phyloP scores from a whole-genome alignment of 73 alveolate species.

The Effrenium voratum region DNA sequence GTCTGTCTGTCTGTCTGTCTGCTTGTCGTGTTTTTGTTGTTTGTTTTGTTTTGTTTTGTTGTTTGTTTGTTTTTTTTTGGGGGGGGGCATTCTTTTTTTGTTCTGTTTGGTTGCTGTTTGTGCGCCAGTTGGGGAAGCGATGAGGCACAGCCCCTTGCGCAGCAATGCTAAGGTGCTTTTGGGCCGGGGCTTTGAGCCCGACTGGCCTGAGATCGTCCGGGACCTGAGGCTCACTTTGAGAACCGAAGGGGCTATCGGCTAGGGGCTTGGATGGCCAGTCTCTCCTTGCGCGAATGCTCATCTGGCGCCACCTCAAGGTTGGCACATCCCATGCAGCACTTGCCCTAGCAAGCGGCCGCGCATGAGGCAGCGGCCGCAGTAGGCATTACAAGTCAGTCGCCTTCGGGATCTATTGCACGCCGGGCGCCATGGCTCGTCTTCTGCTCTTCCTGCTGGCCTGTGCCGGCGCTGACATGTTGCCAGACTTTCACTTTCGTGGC shows the following conservation, averaged over 20 bases:
- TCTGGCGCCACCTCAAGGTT: background rate
- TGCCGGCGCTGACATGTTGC: constrained; percentile 15
- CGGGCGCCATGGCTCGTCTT: background rate
- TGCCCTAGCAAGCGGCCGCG: background rate
- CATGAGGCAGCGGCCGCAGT: background rate
- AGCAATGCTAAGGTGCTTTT: background rate
- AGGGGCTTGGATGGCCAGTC: background rate
- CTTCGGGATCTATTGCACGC: no score
- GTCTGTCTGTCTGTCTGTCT: background rate
- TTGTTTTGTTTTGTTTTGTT: background rate
- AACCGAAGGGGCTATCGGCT: background rate
- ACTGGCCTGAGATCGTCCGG: constrained; percentile 17
- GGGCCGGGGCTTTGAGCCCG: constrained; percentile 41
- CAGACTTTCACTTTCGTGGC: constrained; percentile 68
- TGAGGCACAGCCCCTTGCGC: background rate
- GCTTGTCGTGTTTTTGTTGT: background rate
- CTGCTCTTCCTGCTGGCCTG: background rate
- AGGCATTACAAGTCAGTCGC: background rate
- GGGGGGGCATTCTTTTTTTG: background rate
- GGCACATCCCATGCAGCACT: background rate
- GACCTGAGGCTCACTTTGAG: background rate
- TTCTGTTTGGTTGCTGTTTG: background rate
- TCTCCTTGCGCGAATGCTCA: background rate
- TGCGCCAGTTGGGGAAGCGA: background rate
- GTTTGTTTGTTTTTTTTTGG: background rate